A percentile compares a stretch with the other conserved stretches of the same genome.
Evolutionary conservation across 1,139 yeast species (phyloP).

Genomic region (Wickerhamiella pararugosa): DNA sequence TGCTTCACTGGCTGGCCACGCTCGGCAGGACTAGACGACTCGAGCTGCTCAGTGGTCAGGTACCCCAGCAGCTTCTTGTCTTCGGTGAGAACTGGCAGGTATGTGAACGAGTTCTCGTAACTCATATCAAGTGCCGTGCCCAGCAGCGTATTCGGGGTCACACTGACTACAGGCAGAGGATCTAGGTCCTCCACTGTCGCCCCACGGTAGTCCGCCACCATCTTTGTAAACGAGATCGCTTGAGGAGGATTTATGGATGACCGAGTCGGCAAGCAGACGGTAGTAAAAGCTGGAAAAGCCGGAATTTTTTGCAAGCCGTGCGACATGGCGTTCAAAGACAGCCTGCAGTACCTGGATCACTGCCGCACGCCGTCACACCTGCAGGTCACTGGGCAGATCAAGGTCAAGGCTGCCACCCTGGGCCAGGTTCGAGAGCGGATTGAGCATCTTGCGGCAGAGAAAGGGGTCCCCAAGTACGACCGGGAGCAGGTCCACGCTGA

Average conservation of each 20-base stretch:
- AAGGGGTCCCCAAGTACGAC: constrained; percentile 3
- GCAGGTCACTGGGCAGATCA: constrained; percentile 22
- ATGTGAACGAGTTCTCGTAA: constrained; percentile 42
- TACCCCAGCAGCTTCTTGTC: constrained; percentile 41
- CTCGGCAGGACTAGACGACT: constrained; percentile 29
- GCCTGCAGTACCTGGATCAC: constrained; percentile 68
- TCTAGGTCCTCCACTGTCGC: constrained; percentile 50
- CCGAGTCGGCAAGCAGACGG: neutral
- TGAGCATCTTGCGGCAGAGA: constrained; percentile 12
- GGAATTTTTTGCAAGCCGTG: constrained; percentile 46
- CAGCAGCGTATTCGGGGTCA: constrained; percentile 38
- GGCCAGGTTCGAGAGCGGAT: constrained; percentile 25
- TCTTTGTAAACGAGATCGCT: neutral
- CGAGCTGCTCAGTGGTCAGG: constrained; percentile 36
- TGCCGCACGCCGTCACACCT: constrained; percentile 43
- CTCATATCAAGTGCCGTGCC: constrained; percentile 33
- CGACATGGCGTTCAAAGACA: constrained; percentile 65
- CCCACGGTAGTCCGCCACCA: constrained; percentile 12
- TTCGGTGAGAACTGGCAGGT: constrained; percentile 40
- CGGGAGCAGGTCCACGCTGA: constrained; percentile 1
- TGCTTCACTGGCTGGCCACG: constrained; percentile 21
- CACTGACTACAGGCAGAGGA: constrained; percentile 44
- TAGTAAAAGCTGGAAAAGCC: neutral
- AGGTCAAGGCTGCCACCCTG: constrained; percentile 23
- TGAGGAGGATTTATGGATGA: no score